Evolutionary conservation across 2,329 filamentous ascomycete genomes (phyloP), one percentile per base, ranked within the genome.

Genomic region (Xylariaceae sp.): DNA sequence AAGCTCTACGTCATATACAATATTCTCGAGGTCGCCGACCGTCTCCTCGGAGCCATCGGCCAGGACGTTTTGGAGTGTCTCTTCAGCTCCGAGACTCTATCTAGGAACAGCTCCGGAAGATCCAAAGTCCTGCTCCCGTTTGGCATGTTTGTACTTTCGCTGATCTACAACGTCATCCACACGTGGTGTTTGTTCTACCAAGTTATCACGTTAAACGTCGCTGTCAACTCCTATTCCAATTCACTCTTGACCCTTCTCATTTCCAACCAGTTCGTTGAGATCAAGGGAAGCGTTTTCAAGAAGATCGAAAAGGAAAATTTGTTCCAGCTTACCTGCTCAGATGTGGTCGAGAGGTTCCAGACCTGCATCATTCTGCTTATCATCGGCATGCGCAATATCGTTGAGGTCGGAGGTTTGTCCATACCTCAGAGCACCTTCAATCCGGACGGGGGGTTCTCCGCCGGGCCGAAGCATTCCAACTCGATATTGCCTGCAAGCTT

Each of bases 1-100:
- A 99, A 99, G 68, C 81, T 99, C 11, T 99, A 99, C 69, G 94
- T 99, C 53, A 97, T 99, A 50, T 99, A 96, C 77, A 99, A 99
- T 66, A 89, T 97, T 33, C 82, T 99, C 5, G 94, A 99, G 72
- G 89, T 95, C 2, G 88, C 88, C 48, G 94, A 99, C 70, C 87
- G 92, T 7, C 79, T 99, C 0, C 83, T 97, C 31, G 90, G 90
- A 0, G 93, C 94, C 0, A 78, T 99, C 2, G 94, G 94, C 0
- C 95, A 99, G 69, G 95, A 99, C 69, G 89, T 99, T 1, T 82
- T 97, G 5, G 94, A 99, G 69, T 97, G 93, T 63, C 80, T 99
- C 1, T 96, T 97, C 70, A 97, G 91, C 48, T 83, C 88, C 18
- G 94, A 99, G 73, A 95, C 91, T 0, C 80, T 99, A 1, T 94